Base-by-base conservation (phyloP, 805 yeast genomes). In the Wickerhamiella parazyma region DNA sequence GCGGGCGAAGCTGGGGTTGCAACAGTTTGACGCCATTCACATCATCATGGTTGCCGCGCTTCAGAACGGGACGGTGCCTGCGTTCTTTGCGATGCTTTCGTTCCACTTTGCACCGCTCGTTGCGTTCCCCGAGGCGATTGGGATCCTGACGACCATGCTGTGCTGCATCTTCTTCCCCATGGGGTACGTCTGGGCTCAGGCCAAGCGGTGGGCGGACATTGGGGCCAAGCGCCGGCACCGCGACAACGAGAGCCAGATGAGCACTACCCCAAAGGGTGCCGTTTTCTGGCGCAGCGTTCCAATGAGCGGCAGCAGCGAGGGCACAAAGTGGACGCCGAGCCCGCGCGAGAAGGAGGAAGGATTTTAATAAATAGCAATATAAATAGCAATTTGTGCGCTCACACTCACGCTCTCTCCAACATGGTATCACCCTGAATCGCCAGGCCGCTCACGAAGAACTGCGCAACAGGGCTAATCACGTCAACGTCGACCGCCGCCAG, bases 31-130 rank as follows among this genome's bases (percentile, higher is more conserved):
- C 49, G 76, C 82, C 20, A 74, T 82, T 58, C 95, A 85, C 58
- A 75, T 86, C 28, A 62, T 91, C 36, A 62, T 84, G 46, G 79
- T 87, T 44, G 83, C 83, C 89, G 66, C 84, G 0, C 62, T 75
- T 11, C 97, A 91, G 60, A 77, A 94, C 0, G 72, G 87, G 70
- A 59, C 86, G 8, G 63, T 84, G 16, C 96, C 97, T 2, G 73
- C 91, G 60, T 78, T 9, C 52, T 89, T 44, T 26, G 29, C 39
- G 2, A 25, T 44, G 5, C 17, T 44, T n/a, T 26, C 42, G 11
- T 17, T 33, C n/a, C 11, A 22, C 16, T 12, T 16, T n/a, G 36
- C 19, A 11, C 6, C 17, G 2, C 12, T 16, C 22, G n/a, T 8
- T 6, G 14, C 21, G 29, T 40, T 33, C 12, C 36, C 31, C n/a